Evolutionary conservation across 495 filamentous ascomycete species (phyloP), one percentile per base, ranked within the genome.

Genomic region (Friedmanniomyces endolithicus): DNA sequence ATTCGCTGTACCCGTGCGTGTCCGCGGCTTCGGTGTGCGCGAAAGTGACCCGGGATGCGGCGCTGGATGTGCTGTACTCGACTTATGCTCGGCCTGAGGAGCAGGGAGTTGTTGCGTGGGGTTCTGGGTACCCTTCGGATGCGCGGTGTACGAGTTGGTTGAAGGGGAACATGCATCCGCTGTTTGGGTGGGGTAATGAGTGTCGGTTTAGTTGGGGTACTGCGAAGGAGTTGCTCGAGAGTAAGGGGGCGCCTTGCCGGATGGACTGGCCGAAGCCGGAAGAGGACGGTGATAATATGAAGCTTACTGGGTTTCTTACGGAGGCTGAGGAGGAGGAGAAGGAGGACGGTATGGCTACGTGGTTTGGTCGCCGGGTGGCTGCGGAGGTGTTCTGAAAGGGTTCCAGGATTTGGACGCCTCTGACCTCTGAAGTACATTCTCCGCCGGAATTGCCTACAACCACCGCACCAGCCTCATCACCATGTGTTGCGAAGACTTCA

Each of bases 161-260:
- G 53, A 85, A 80, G 69, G 71, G 67, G 35, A 87, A 87, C 59
- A 95, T 95, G 84, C 83, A 98, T 57, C 86, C 86, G 14, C 74
- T 96, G 0, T 98, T 97, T 72, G 92, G 92, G 14, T 98, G 94
- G 94, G 87, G 88, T 1, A 81, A 77, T 20, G 88, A 95, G 70
- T 90, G 86, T 64, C 76, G 92, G 33, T 96, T 96, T 58, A 92
- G 87, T 64, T 98, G 92, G 92, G 85, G 86, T 7, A 96, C 92
- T 0, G 86, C 84, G 11, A 97, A 89, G 67, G 89, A 96, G 65
- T 79, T 96, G 80, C 66, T 98, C 0, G 94, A 97, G 54, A 63
- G 68, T 23, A 75, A 78, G 55, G 66, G 73, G 25, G 77, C 77
- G 50, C 77, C 78, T 14, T 71, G 80, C 31, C 82, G 76, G 56